Evolutionary conservation across 2,329 filamentous ascomycete genomes (phyloP), one percentile per base, ranked within the genome.

Genomic region (Pyrenophora seminiperda): DNA sequence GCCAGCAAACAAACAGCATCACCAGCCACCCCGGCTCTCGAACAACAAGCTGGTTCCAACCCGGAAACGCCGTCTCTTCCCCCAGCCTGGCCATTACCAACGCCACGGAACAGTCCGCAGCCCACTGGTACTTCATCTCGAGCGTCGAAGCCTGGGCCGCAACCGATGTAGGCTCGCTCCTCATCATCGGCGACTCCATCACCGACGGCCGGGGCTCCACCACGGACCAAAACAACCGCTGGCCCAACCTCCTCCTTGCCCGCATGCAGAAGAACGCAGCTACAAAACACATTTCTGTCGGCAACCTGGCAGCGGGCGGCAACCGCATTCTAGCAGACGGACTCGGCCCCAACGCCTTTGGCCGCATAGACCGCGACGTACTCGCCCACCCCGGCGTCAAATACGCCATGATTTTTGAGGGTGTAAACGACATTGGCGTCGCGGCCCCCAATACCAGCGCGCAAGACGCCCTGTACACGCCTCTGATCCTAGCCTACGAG

Each of bases 251-350:
- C 3, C 60, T 70, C 15, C 58, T 66, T 24, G 76, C 47, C 71
- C 86, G 75, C 77, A 82, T 62, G 63, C 77, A 57, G 65, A 76
- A 61, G 37, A 40, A 19, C 38, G 64, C 67, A 7, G 56, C 67
- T 10, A 78, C 80, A 38, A 74, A 71, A 17, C 72, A 79, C 53
- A 77, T 88, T 41, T 78, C 79, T 10, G 71, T 88, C 10, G 75
- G 79, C 55, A 88, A 89, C 72, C 82, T 88, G 69, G 86, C 85
- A 1, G 85, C 85, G 1, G 86, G 86, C 36, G 86, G 86, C n/a
- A 89, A 89, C 68, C 75, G 83, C 0, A 78, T 89, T 2, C 77
- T 89, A 1, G 72, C 73, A 7, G 84, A 86, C 42, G 82, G 85
- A 0, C 75, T 87, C 0, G 85, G 86, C 0, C 86, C 86, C 2